These are phyloP conservation scores for Tephrocybe sp. DNA, from an alignment of 768 basidiomycete genomes.

Conservation along the genomic window DNA sequence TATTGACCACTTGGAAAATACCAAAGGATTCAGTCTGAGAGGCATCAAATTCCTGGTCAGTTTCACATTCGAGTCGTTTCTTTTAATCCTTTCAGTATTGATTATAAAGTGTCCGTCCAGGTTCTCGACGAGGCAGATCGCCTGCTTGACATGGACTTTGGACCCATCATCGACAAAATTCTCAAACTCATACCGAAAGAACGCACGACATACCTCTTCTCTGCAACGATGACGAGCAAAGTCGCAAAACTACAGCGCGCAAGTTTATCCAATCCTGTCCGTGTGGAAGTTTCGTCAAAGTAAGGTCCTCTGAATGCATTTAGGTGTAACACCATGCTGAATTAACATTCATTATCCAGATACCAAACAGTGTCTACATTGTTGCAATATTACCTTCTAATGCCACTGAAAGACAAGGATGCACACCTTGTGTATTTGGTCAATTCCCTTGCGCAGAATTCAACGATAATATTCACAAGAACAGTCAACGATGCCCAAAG, in stretches of 20 bases:
- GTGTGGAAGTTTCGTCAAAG: slow-evolving; percentile 93
- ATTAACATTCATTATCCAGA: slow-evolving; percentile 37
- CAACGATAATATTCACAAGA: slow-evolving; percentile 93
- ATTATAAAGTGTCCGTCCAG: no score
- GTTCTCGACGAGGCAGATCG: slow-evolving; percentile 98
- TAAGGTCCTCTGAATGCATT: slow-evolving; percentile 34
- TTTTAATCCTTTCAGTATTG: background rate
- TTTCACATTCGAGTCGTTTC: background rate
- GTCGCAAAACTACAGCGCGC: slow-evolving; percentile 95
- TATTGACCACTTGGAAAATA: slow-evolving; percentile 92
- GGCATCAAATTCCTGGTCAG: slow-evolving; percentile 84
- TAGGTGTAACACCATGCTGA: slow-evolving; percentile 5
- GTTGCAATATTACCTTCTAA: slow-evolving; percentile 92
- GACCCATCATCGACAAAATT: slow-evolving; percentile 93
- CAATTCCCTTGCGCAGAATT: slow-evolving; percentile 87
- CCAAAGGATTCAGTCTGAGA: slow-evolving; percentile 92
- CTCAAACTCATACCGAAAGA: slow-evolving; percentile 93
- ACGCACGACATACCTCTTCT: slow-evolving; percentile 93
- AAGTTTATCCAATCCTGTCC: slow-evolving; percentile 88
- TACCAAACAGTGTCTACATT: slow-evolving; percentile 96
- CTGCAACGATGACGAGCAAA: slow-evolving; percentile 98
- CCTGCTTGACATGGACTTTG: slow-evolving; percentile 94
- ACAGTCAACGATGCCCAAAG: slow-evolving; percentile 92
- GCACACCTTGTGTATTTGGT: slow-evolving; percentile 85
- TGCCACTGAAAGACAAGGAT: slow-evolving; percentile 90